Conservation (phyloP, 257 asterid genomes). For the Scutellaria galericulata region DNA sequence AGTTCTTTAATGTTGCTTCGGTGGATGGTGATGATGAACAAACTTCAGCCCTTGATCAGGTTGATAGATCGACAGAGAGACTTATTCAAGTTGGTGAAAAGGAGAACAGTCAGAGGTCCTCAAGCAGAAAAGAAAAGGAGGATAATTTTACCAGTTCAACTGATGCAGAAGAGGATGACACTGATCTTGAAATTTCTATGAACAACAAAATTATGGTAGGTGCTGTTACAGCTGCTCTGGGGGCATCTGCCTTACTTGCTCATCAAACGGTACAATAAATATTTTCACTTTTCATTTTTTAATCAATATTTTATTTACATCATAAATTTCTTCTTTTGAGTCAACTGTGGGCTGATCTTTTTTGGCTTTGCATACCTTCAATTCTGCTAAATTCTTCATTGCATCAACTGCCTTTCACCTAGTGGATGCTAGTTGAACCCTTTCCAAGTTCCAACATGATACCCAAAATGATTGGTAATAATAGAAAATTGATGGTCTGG, state of each 20-base stretch:
- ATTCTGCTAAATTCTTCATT: constrained; percentile 7
- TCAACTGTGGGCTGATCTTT: constrained; percentile 23
- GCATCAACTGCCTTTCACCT: constrained; percentile 28
- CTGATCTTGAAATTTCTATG: constrained; percentile 45
- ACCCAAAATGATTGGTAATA: not conserved
- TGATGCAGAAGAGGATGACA: constrained; percentile 41
- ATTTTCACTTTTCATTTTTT: constrained; percentile 7
- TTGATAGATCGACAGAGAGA: constrained; percentile 36
- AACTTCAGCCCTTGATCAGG: constrained; percentile 39
- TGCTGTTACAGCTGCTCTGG: constrained; percentile 94
- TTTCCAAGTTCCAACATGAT: constrained; percentile 9
- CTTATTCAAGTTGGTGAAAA: constrained; percentile 37
- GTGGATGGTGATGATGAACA: constrained; percentile 48
- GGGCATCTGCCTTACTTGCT: constrained; percentile 87
- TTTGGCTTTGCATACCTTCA: constrained; percentile 21
- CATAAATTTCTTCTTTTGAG: constrained; percentile 33
- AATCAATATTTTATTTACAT: constrained; percentile 19
- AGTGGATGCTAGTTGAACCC: constrained; percentile 21
- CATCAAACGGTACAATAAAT: constrained; percentile 63
- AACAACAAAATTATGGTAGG: constrained; percentile 63
- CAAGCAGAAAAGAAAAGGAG: constrained; percentile 30
- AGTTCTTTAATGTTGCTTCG: constrained; percentile 62
- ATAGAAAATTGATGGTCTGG: not conserved
- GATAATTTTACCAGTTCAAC: constrained; percentile 31
- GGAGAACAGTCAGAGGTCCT: constrained; percentile 36